Evolutionary conservation across 129 eudicot genomes (phyloP), one percentile per base, ranked within the genome.

Genomic region (Tagetes erecta): DNA sequence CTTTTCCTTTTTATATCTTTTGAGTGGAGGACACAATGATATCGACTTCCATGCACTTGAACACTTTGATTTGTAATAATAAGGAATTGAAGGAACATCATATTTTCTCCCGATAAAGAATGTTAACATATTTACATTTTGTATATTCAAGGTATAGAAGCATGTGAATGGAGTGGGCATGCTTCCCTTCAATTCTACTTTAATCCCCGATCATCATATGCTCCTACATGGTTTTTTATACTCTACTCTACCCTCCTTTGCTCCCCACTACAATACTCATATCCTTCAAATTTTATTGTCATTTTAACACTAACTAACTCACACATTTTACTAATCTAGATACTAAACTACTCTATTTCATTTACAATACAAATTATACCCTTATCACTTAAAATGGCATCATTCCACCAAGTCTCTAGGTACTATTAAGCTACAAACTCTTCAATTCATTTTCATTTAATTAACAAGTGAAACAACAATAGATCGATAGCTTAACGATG

Each of bases 11-110:
- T 58, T 37, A 4, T 8, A 5, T 35, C 4, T 60, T 49, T 81
- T 59, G 64, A 62, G 85, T 77, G 85, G 78, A 67, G 77, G 85
- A 71, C 78, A 55, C 77, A 60, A 80, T 82, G 80, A 93, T 33
- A 79, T 56, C 78, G 96, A 91, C 83, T 77, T 88, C 98, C 97
- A 94, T 77, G 97, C 97, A 81, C 96, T 86, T 35, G 42, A 60
- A 60, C 67, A 60, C 45, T 62, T 62, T 36, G 67, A 62, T 62
- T 10, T 62, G 67, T 37, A 59, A 62, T 37, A 62, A 10, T 39
- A 20, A 62, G 37, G 20, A 20, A 20, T 20, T 20, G 27, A 20
- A 20, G 67, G n/a, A 57, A 36, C 67, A 62, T 62, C 30, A 62
- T 62, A 62, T 62, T 62, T 62, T 62, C 67, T 56, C 69, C 81